Base-by-base conservation (phyloP, 1,284 basidiomycete species). In the Cerrena zonata region DNA sequence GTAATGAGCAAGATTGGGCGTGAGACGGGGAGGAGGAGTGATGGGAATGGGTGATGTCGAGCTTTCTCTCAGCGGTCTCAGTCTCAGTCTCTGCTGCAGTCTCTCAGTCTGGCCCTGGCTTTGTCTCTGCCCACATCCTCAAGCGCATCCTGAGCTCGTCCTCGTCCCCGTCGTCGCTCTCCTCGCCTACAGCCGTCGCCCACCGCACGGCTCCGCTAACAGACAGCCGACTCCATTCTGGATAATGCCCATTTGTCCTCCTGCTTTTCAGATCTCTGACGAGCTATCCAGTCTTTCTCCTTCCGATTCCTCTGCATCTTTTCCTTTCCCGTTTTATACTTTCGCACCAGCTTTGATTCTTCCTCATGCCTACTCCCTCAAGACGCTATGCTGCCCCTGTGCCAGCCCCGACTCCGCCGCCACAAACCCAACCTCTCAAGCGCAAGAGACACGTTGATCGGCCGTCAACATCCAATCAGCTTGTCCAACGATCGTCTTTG, bases 161-260 rank as follows among this genome's bases (percentile, higher is more conserved):
- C 43, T 48, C 53, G 34, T 54, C 53, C 45, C 43, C 40, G 46
- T 52, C 47, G 50, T 47, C 42, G 47, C 50, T 53, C 41, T 18
- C 52, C 49, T 51, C 48, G 47, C 49, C 56, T 46, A 19, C 34
- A 45, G 26, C 25, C 53, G 48, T 48, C 56, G 45, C 22, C 43
- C 51, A 19, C 55, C 49, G 41, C 26, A 3, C 37, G 13, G 48
- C n/a, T n/a, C n/a, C n/a, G n/a, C n/a, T 55, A 44, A 11, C 21
- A 53, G 49, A 49, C 45, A 30, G 49, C 54, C 50, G 53, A 43
- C 51, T 54, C 53, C 49, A 42, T 54, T 50, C 62, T 63, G 72
- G 71, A 73, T 69, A 70, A 75, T 75, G 73, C 69, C 57, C 68
- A 63, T 67, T 69, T 60, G 59, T 58, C 60, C 57, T 45, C 47